Evolutionary conservation across 768 basidiomycete species (phyloP).

Genomic region (Lyophyllum decastes): DNA sequence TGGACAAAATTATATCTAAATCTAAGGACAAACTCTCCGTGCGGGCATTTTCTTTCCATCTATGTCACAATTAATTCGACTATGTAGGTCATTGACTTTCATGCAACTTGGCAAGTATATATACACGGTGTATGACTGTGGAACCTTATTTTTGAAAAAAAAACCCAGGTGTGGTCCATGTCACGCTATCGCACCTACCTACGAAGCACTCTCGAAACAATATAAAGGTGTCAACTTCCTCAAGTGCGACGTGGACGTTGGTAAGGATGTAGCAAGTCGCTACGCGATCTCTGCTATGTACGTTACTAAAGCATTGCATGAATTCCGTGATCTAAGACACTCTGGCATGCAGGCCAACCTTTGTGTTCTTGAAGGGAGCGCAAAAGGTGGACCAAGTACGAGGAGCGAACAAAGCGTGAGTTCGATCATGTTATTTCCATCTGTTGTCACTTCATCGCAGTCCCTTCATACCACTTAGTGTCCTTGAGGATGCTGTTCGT

Average conservation of each 20-base stretch:
- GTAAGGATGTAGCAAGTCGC: conserved; percentile 60
- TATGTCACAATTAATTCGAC: not conserved
- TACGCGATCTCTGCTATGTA: conserved; percentile 78
- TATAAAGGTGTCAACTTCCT: conserved; percentile 76
- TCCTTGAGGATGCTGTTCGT: conserved; percentile 57
- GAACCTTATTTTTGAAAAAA: not conserved
- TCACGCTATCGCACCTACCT: conserved; percentile 78
- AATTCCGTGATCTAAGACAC: not conserved
- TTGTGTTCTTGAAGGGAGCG: conserved; percentile 71
- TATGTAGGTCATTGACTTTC: conserved; percentile 79
- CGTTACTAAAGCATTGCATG: conserved; percentile 16
- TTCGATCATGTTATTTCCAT: conserved; percentile 5
- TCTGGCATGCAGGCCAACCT: conserved; percentile 66
- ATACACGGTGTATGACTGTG: not conserved
- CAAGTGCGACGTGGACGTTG: conserved; percentile 80
- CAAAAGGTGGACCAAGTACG: conserved; percentile 70
- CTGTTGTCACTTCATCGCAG: not conserved
- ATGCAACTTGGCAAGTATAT: conserved; percentile 71
- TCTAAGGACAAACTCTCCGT: conserved; percentile 70
- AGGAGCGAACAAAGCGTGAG: conserved; percentile 71
- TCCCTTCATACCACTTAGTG: conserved; percentile 38
- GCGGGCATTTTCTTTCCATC: conserved; percentile 9
- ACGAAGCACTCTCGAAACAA: conserved; percentile 68
- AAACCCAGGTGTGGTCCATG: conserved; percentile 89
- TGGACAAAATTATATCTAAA: conserved; percentile 58